Conservation (phyloP, 225 moss, liverwort and hornwort genomes). For the Neckera pumila region DNA sequence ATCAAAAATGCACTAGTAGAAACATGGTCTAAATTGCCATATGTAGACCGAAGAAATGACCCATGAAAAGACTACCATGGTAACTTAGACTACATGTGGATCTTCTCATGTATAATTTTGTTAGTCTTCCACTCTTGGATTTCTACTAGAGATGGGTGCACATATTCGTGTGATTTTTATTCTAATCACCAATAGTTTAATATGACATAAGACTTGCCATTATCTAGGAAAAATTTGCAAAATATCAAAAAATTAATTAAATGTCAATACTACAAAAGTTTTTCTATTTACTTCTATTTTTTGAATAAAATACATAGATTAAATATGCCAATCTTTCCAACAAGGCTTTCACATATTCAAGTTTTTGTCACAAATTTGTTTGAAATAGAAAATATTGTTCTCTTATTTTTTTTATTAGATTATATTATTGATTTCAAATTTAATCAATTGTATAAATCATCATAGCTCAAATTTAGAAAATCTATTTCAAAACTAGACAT, state of each 20-base stretch:
- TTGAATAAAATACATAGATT: not conserved
- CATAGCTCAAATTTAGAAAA: not conserved
- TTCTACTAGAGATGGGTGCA: too few relatives aligned
- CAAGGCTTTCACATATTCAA: not conserved
- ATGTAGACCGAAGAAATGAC: not conserved
- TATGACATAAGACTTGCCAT: not conserved
- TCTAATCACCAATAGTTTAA: not conserved
- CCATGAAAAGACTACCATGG: not conserved
- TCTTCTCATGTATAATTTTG: not conserved
- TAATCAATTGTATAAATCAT: not conserved
- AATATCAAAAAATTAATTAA: not conserved
- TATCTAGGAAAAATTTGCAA: not conserved
- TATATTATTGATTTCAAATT: not conserved
- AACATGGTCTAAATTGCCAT: not conserved
- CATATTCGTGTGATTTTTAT: not conserved
- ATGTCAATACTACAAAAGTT: not conserved
- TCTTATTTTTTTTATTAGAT: fast-evolving
- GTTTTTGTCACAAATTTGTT: too few relatives aligned
- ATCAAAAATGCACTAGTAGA: not conserved
- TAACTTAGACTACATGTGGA: not conserved
- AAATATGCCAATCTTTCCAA: not conserved
- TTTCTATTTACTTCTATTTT: not conserved
- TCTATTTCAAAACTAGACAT: not conserved
- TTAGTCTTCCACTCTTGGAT: fast-evolving
- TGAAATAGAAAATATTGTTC: not conserved